phyloP scores from a whole-genome alignment of 2,329 filamentous ascomycete genomes.

The Cryphonectria naterciae region DNA sequence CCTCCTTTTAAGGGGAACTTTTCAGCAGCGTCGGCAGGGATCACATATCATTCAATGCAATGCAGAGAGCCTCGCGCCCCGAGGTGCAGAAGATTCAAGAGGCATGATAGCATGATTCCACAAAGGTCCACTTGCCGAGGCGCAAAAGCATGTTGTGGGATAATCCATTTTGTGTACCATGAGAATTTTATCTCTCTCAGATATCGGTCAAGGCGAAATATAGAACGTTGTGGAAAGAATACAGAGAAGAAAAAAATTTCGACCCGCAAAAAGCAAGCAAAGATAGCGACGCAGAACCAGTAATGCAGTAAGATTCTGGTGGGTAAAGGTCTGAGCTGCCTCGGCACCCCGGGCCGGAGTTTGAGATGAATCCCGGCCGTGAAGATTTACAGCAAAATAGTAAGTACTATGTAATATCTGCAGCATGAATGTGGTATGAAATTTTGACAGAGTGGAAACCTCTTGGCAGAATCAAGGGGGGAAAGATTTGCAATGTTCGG shows the following conservation, averaged over 20 bases:
- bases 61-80: neutral
- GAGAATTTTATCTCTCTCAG: neutral
- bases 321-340: conserved; percentile 8
- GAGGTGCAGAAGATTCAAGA: neutral
- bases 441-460: neutral
- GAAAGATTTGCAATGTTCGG: neutral
- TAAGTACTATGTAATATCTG: neutral
- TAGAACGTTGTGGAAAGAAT: neutral
- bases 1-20: neutral
- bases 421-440: neutral
- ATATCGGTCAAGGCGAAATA: conserved; percentile 22
- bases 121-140: conserved; percentile 26
- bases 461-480: neutral
- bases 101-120: neutral
- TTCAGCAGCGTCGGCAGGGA: neutral
- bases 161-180: neutral
- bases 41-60: neutral
- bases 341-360: conserved; percentile 23
- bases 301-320: conserved; percentile 13
- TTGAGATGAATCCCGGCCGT: neutral
- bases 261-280: conserved; percentile 16
- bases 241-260: too few species aligned
- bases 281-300: conserved; percentile 20
- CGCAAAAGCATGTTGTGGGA: conserved; percentile 5
- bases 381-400: neutral